Evolutionary conservation across 805 yeast species (phyloP).

Genomic region (Saturnispora ahearnii): DNA sequence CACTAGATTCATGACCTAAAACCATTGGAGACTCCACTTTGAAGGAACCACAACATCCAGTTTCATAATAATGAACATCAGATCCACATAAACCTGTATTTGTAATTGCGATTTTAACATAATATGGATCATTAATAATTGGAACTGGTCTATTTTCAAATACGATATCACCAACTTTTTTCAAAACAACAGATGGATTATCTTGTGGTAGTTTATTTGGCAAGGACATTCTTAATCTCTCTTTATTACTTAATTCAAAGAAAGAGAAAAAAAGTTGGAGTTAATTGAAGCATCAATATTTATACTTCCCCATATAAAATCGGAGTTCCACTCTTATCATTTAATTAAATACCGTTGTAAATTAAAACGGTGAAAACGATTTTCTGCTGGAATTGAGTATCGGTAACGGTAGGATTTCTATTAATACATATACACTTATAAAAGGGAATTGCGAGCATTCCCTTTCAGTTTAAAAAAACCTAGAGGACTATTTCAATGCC

Average conservation of each 20-base stretch:
- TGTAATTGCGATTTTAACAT: slow-evolving; percentile 66
- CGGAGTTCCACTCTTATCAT: background rate
- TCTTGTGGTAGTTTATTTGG: slow-evolving; percentile 11
- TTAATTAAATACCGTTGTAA: background rate
- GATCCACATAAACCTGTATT: slow-evolving; percentile 87
- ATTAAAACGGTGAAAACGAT: background rate
- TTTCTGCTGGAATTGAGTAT: background rate
- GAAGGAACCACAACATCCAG: slow-evolving; percentile 73
- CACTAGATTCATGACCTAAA: slow-evolving; percentile 82
- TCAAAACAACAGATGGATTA: slow-evolving; percentile 51
- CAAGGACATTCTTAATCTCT: background rate
- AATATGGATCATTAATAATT: slow-evolving; percentile 47
- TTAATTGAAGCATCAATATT: background rate
- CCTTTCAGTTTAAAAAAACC: background rate
- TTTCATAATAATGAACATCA: slow-evolving; percentile 73
- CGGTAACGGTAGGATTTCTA: background rate
- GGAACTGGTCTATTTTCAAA: slow-evolving; percentile 67
- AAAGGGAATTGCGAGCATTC: background rate
- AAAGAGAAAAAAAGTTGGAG: background rate
- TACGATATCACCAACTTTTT: slow-evolving; percentile 51
- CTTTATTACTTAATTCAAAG: no score
- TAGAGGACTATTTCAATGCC: background rate
- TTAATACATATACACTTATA: background rate
- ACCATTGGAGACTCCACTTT: slow-evolving; percentile 73
- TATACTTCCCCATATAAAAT: background rate